Conservation (phyloP, 1,284 basidiomycete genomes). For the Salmacisia buchloeana region DNA sequence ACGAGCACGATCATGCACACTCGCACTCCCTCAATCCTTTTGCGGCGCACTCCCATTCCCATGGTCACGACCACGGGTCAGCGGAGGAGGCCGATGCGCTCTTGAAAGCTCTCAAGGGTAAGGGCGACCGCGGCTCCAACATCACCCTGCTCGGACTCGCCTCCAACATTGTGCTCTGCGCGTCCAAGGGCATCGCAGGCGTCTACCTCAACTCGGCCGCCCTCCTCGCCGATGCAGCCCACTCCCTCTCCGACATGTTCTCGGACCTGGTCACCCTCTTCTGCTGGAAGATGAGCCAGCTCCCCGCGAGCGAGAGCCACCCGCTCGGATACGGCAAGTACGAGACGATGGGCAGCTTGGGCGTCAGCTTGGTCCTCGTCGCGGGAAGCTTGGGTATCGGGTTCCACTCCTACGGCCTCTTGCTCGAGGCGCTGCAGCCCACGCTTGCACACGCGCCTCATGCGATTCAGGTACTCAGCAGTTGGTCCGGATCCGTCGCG, state of each 20-base stretch:
- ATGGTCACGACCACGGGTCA: slow-evolving; percentile 43
- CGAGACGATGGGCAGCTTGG: slow-evolving; percentile 82
- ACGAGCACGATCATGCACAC: slow-evolving; percentile 8
- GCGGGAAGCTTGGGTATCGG: slow-evolving; percentile 83
- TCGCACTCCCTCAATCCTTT: slow-evolving; percentile 13
- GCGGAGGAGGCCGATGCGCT: slow-evolving; percentile 49
- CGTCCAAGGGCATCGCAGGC: slow-evolving; percentile 65
- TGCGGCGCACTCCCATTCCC: slow-evolving; percentile 21
- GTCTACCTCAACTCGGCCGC: slow-evolving; percentile 68
- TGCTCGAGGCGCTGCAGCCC: slow-evolving; percentile 62
- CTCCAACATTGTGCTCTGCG: slow-evolving; percentile 75
- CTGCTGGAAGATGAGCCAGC: slow-evolving; percentile 80
- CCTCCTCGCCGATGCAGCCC: slow-evolving; percentile 87
- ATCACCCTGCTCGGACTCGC: slow-evolving; percentile 63
- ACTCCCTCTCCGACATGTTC: slow-evolving; percentile 77
- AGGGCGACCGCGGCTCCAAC: slow-evolving; percentile 46
- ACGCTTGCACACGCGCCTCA: slow-evolving; percentile 56
- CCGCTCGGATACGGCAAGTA: slow-evolving; percentile 85
- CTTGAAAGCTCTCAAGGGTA: slow-evolving; percentile 43
- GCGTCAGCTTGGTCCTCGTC: slow-evolving; percentile 71
- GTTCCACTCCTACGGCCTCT: slow-evolving; percentile 79
- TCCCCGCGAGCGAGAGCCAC: slow-evolving; percentile 68
- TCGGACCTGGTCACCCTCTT: slow-evolving; percentile 89
- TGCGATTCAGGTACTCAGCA: slow-evolving; percentile 59
- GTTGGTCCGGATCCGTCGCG: slow-evolving; percentile 58